These are phyloP conservation scores for Cutaneotrichosporon sp. DNA, from an alignment of 1,284 basidiomycete species.

Conservation along the genomic window DNA sequence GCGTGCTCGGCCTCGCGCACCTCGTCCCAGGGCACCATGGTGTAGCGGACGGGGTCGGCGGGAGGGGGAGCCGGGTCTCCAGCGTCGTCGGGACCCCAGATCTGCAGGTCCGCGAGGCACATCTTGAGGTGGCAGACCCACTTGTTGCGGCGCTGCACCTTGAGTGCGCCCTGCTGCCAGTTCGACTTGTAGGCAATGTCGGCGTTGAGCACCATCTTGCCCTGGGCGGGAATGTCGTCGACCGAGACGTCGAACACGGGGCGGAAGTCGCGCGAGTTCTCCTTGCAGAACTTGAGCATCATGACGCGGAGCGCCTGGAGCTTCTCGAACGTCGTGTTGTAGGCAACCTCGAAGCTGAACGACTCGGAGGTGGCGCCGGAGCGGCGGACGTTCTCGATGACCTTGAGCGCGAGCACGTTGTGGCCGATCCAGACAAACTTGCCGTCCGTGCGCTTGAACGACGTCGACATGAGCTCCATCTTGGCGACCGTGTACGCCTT, in stretches of 20 bases:
- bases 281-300: slow-evolving; percentile 78
- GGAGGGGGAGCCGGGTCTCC: slow-evolving; percentile 61
- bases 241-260: slow-evolving; percentile 65
- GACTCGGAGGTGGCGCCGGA: slow-evolving; percentile 56
- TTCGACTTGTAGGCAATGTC: slow-evolving; percentile 87
- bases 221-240: slow-evolving; percentile 77
- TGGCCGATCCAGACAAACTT: slow-evolving; percentile 65
- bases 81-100: slow-evolving; percentile 72
- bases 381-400: slow-evolving; percentile 58
- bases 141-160: slow-evolving; percentile 74
- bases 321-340: slow-evolving; percentile 76
- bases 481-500: slow-evolving; percentile 76
- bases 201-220: slow-evolving; percentile 73
- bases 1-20: slow-evolving; percentile 57
- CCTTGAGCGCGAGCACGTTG: slow-evolving; percentile 64
- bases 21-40: slow-evolving; percentile 70
- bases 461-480: slow-evolving; percentile 76
- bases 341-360: slow-evolving; percentile 79
- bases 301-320: slow-evolving; percentile 73
- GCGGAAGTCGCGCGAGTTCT: slow-evolving; percentile 70
- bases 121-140: slow-evolving; percentile 86
- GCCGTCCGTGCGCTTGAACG: slow-evolving; percentile 56
- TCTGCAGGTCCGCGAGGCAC: slow-evolving; percentile 64
- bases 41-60: slow-evolving; percentile 63
- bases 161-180: slow-evolving; percentile 77